phyloP scores from a whole-genome alignment of 2,329 filamentous ascomycete species.

The Daldinia sp. region DNA sequence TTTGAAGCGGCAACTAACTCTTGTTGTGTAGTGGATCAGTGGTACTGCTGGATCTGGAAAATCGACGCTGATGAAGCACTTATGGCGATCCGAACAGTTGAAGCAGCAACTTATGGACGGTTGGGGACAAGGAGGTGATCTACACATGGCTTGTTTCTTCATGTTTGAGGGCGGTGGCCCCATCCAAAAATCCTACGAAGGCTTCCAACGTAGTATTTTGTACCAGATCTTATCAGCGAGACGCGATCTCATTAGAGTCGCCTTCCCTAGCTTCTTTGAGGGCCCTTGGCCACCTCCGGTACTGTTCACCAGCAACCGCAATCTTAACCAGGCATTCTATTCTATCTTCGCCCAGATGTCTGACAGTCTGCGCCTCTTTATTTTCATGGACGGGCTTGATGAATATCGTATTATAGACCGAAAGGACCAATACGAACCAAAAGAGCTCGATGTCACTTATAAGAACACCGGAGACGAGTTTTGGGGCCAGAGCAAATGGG shows the following conservation, averaged over 20 bases:
- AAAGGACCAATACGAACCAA: conserved; percentile 45
- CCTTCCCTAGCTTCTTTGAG: conserved; percentile 45
- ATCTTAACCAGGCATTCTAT: conserved; percentile 45
- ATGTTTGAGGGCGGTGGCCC: conserved; percentile 52
- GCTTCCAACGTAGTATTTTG: conserved; percentile 50
- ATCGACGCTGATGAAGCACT: conserved; percentile 57
- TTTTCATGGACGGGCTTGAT: conserved; percentile 46
- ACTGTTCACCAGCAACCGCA: conserved; percentile 43
- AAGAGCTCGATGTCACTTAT: conserved; percentile 43
- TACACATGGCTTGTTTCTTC: conserved; percentile 50
- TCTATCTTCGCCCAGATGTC: conserved; percentile 46
- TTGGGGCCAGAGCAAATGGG: conserved; percentile 46
- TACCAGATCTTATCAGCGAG: conserved; percentile 47
- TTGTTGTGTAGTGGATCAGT: conserved; percentile 47
- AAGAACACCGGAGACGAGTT: conserved; percentile 43
- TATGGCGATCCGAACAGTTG: conserved; percentile 45
- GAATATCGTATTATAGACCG: conserved; percentile 47
- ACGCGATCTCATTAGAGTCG: conserved; percentile 45
- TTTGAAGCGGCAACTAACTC: conserved; percentile 12
- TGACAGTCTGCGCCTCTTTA: conserved; percentile 38
- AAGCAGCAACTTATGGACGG: conserved; percentile 39
- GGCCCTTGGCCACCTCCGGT: conserved; percentile 44
- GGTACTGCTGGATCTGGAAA: conserved; percentile 58
- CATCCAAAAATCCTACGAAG: conserved; percentile 52
- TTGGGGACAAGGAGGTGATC: conserved; percentile 47